Evolutionary conservation across 495 filamentous ascomycete genomes (phyloP), one percentile per base, ranked within the genome.

Genomic region (Daldinia bambusicola): DNA sequence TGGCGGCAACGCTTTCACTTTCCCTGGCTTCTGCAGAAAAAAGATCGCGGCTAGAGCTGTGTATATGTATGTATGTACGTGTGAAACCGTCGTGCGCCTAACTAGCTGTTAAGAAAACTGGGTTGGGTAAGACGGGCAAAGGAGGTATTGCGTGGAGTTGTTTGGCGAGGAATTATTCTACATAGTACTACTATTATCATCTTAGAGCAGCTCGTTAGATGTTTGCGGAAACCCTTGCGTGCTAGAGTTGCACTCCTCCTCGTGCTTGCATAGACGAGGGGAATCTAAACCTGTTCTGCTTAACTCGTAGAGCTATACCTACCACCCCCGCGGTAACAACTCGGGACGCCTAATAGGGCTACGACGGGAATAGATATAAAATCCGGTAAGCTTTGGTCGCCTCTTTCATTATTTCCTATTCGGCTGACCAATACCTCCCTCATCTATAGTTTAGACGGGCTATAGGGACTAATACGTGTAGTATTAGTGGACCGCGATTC

Each of bases 191-290:
- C n/a, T n/a, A n/a, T n/a, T n/a, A n/a, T n/a, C n/a, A n/a, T n/a
- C n/a, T n/a, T n/a, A n/a, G n/a, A n/a, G n/a, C n/a, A n/a, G n/a
- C n/a, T n/a, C n/a, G n/a, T n/a, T n/a, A n/a, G n/a, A n/a, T 64
- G 69, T 68, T 67, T 55, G 70, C 55, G 55, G 63, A 18, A 55
- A 51, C 60, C 68, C 64, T 72, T 61, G 70, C 61, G 50, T 61
- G 70, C 64, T 67, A 64, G 63, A 72, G 60, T 43, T 55, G 50
- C 16, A 50, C 37, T 64, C 50, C 70, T 68, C 50, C 70, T 65
- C 70, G 56, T 64, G 45, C 16, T 8, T 37, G 20, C 36, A 32
- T 61, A 61, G 9, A 48, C 53, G 55, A 65, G 34, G 20, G 20
- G 37, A 32, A 63, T 41, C 53, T 56, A 41, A 64, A 30, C 55